Base-by-base conservation (phyloP, 2,329 filamentous ascomycete genomes). In the Monosporascus sp. region DNA sequence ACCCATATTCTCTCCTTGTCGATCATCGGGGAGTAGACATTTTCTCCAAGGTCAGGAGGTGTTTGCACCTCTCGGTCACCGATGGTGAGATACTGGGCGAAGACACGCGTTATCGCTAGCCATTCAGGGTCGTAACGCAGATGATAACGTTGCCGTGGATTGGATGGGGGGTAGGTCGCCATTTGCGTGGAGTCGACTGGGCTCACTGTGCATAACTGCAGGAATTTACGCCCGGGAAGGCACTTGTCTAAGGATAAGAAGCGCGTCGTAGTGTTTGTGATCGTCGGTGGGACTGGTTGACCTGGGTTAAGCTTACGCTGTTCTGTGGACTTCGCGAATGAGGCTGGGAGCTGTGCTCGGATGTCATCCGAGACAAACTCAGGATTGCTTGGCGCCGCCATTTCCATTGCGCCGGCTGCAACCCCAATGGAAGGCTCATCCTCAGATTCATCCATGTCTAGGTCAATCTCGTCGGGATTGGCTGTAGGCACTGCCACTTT, bases 201-300 rank as follows among this genome's bases (percentile, higher is more conserved):
- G 2, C 72, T 65, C 18, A 93, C 74, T 35, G 88, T 81, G 37
- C 88, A 75, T 3, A 97, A 76, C 62, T 97, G 91, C 2, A 99
- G 77, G 66, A 93, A 97, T 55, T 91, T 82, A 15, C 88, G 84
- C 18, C 86, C 80, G 0, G 88, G 87, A 43, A 93, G 79, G 64
- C 91, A 96, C 70, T 99, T 99, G 72, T 97, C 93, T 2, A 99
- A 77, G 0, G 94, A 89, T 11, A 99, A 78, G 70, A 99, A 99
- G 14, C 85, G 79, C 2, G 93, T 95, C 5, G 79, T 78, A 20
- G 79, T 87, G 74, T 97, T 97, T 2, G 79, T 82, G 57, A 97
- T 95, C 1, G 78, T 80, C 0, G 79, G 66, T 0, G 91, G 91
- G 17, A 88, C 82, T 3, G 86, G 84, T 51, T 86, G 81, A 37